Evolutionary conservation across 306 rosid species (phyloP).

Genomic region (Castanea crenata): DNA sequence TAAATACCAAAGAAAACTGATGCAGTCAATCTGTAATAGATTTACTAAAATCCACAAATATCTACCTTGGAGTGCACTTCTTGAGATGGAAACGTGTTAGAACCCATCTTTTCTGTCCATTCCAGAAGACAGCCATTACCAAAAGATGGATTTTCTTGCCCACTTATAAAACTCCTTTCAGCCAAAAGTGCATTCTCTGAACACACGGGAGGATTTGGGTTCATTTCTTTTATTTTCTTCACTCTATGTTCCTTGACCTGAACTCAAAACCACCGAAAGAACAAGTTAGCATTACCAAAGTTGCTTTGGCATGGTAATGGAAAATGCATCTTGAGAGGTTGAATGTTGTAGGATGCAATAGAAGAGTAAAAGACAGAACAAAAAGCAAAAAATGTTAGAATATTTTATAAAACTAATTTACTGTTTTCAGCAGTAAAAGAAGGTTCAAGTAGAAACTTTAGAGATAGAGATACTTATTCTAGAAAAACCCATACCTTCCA

Average conservation of each 20-base stretch:
- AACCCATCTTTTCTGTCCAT: constrained; percentile 31
- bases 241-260: constrained; percentile 59
- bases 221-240: constrained; percentile 46
- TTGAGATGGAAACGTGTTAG: constrained; percentile 24
- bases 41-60: constrained; percentile 9
- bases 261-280: constrained; percentile 24
- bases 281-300: not conserved
- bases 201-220: constrained; percentile 30
- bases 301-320: not conserved
- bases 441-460: too few species aligned
- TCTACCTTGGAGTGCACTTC: constrained; percentile 42
- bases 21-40: not conserved
- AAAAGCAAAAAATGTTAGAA: too few species aligned
- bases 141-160: constrained; percentile 30
- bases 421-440: too few species aligned
- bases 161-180: constrained; percentile 50
- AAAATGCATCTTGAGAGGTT: not conserved
- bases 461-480: not conserved
- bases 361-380: too few species aligned
- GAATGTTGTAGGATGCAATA: too few species aligned
- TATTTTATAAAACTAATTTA: too few species aligned
- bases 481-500: constrained; percentile 49
- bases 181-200: constrained; percentile 58
- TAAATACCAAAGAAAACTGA: not conserved
- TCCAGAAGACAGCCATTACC: constrained; percentile 40